Evolutionary conservation across 2,329 filamentous ascomycete species (phyloP), one percentile per base, ranked within the genome.

Genomic region (Pseudogymnoascus sp.): DNA sequence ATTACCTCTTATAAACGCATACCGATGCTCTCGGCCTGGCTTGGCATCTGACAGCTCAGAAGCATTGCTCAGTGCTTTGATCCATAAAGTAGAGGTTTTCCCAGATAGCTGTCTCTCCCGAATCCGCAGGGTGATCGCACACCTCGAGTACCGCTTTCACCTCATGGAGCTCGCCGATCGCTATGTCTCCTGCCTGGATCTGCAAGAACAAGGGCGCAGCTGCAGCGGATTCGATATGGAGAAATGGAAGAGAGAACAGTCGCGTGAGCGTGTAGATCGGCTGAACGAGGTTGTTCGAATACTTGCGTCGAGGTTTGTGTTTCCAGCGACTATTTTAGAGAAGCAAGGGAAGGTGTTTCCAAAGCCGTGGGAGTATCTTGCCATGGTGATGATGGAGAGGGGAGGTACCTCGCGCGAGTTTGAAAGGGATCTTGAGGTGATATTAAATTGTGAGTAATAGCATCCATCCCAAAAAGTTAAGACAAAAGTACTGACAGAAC

Each of bases 351-450:
- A 31, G n/a, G 48, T 54, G 25, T 54, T 54, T 8, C 48, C 48
- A 19, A 54, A 54, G n/a, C 48, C 48, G 48, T 54, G 48, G 48
- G 48, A 54, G n/a, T 54, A 54, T 31, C 48, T 54, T 31, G 48
- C 48, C 7, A 54, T 54, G 48, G 48, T 31, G n/a, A 31, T 54
- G 48, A 31, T 54, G 25, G 48, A 54, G n/a, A 31, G 48, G 25
- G 48, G 48, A 11, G 48, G 48, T 19, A 31, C 48, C 23, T 8
- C 48, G 5, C 14, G 6, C 14, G 48, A 54, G 48, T 54, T 54
- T 54, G 25, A 54, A 19, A 54, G 10, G 7, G 48, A 54, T 31
- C 25, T 54, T 4, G 48, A 28, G 48, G 23, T 54, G n/a, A 31
- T 54, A 54, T 54, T 31, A 31, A 54, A 54, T 54, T 54, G 48